A percentile compares a stretch with the other conserved stretches of the same genome.
phyloP scores from a whole-genome alignment of 768 basidiomycete genomes.

The Tulasnella sp. region DNA sequence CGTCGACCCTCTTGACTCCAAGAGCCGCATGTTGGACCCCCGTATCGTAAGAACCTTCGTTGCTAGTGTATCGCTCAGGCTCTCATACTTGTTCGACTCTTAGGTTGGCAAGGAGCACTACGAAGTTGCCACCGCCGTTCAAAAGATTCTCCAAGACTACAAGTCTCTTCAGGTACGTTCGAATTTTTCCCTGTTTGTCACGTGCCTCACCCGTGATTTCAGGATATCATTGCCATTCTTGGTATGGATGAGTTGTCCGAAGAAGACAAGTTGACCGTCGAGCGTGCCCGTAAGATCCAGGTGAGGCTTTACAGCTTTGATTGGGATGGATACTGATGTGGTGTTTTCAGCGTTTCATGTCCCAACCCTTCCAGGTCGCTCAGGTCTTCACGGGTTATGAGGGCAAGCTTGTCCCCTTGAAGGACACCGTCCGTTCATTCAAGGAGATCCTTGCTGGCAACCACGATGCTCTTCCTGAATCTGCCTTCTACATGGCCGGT shows the following conservation, averaged over 20 bases:
- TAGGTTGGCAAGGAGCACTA: conserved; percentile 88
- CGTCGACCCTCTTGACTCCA: conserved; percentile 98
- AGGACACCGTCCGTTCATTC: conserved; percentile 95
- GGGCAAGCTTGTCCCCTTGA: conserved; percentile 90
- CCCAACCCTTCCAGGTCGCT: conserved; percentile 98
- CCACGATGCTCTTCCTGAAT: conserved; percentile 86
- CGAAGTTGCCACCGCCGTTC: conserved; percentile 88
- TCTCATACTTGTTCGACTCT: neutral
- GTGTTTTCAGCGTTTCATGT: conserved; percentile 89
- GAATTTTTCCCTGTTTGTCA: neutral
- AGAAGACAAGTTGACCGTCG: conserved; percentile 96
- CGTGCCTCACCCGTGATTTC: neutral
- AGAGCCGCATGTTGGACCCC: conserved; percentile 99
- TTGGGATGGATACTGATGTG: neutral
- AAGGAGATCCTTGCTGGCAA: conserved; percentile 88
- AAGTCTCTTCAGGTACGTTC: conserved; percentile 62
- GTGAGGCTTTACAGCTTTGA: conserved; percentile 22
- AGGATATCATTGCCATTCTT: conserved; percentile 98
- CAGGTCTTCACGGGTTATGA: conserved; percentile 99
- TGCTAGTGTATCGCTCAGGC: neutral
- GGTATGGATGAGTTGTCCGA: conserved; percentile 99
- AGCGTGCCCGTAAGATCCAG: conserved; percentile 44
- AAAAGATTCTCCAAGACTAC: conserved; percentile 96
- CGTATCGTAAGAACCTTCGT: conserved; percentile 62
- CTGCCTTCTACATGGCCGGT: conserved; percentile 97